Evolutionary conservation across 495 filamentous ascomycete genomes (phyloP).

Genomic region (Xylaria bambusicola): DNA sequence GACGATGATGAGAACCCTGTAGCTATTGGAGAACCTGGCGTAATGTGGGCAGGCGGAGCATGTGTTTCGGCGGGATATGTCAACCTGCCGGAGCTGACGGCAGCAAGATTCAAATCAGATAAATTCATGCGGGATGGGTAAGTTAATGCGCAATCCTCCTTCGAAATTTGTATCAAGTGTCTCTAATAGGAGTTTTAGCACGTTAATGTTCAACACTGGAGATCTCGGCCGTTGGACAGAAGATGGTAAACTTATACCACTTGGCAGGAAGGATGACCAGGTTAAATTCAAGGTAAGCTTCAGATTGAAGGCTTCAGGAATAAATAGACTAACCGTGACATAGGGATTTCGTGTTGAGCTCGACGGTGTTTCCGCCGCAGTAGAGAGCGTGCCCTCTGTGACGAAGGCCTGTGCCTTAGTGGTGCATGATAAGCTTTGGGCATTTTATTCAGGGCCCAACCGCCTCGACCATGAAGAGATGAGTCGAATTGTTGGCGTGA

Average conservation of each 20-base stretch:
- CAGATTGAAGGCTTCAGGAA: neutral
- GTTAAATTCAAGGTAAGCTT: slow-evolving; percentile 38
- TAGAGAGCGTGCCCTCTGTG: slow-evolving; percentile 31
- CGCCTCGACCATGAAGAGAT: slow-evolving; percentile 22
- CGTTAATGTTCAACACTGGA: slow-evolving; percentile 40
- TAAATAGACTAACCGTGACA: neutral
- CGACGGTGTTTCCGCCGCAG: slow-evolving; percentile 36
- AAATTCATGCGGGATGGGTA: slow-evolving; percentile 39
- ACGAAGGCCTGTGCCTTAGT: slow-evolving; percentile 37
- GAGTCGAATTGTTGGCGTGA: slow-evolving; percentile 15
- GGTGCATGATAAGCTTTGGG: slow-evolving; percentile 34
- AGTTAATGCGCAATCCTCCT: neutral
- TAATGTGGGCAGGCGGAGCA: slow-evolving; percentile 43
- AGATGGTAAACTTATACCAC: slow-evolving; percentile 33
- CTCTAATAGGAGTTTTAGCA: slow-evolving; percentile 16
- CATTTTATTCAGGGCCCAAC: slow-evolving; percentile 32
- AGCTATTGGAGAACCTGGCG: slow-evolving; percentile 31
- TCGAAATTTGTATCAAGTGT: neutral
- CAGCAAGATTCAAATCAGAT: slow-evolving; percentile 34
- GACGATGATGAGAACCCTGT: slow-evolving; percentile 40
- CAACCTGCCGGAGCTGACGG: slow-evolving; percentile 37
- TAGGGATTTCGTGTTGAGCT: slow-evolving; percentile 44
- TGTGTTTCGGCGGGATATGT: slow-evolving; percentile 42
- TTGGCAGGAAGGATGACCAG: slow-evolving; percentile 41
- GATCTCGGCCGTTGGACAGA: slow-evolving; percentile 39